Evolutionary conservation across 2,329 filamentous ascomycete species (phyloP), one percentile per base, ranked within the genome.

Genomic region (Aspergillus sojae): DNA sequence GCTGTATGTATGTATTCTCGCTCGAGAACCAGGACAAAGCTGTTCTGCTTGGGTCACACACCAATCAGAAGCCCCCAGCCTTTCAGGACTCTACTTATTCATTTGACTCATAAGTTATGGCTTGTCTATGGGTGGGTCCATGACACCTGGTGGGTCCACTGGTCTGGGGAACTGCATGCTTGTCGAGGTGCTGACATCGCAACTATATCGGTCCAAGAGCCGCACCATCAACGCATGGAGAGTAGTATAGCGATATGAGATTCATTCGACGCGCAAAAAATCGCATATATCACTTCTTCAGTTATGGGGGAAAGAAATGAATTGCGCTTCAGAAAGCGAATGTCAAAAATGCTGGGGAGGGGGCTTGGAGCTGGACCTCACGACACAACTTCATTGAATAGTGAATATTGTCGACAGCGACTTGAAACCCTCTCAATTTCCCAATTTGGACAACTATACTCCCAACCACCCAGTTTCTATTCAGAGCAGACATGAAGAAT

Each of bases 391-490:
- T 19, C 21, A 41, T 21, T 55, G 52, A 55, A 55, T 28, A 39
- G n/a, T 36, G 28, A 55, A 32, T 52, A 12, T 23, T 28, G 53
- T 56, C 53, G 32, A 39, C 32, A 23, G 53, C 32, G 30, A 19
- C 32, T 14, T 30, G 26, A 57, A 43, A 39, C 52, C 50, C 36
- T 55, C 48, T 30, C 14, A 3, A 23, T 14, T 46, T 55, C 61
- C 59, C 32, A 52, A 57, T 62, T 36, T 9, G 34, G 62, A 62
- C 43, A 41, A 62, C 61, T 61, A 66, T 62, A 61, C 65, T 28
- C 21, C 45, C 67, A 67, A 57, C 67, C 67, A 14, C 67, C 52
- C n/a, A 7, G 62, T 65, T 68, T 65, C 60, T 48, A 23, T 65
- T 45, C 9, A 36, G 45, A 48, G n/a, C 50, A 9, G 26, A 36